phyloP scores from a whole-genome alignment of 352 stramenopile species.

The Phytophthora cryptogea region DNA sequence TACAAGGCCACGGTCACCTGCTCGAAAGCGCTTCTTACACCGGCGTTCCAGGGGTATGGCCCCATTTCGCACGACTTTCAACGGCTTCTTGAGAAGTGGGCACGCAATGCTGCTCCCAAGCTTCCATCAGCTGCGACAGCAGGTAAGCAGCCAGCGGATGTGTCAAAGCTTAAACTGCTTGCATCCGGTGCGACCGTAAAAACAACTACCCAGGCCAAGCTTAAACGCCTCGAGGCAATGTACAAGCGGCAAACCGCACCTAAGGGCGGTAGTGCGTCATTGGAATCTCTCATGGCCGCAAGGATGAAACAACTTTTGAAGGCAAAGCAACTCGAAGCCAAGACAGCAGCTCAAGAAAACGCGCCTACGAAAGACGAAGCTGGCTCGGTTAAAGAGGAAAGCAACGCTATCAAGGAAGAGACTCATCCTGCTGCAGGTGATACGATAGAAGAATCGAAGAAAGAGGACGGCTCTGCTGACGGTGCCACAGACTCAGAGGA shows the following conservation, averaged over 20 bases:
- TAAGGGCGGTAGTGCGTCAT: conserved; percentile 33
- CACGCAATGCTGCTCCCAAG: conserved; percentile 38
- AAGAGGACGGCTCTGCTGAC: conserved; percentile 28
- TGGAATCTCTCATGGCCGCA: conserved; percentile 50
- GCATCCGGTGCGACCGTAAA: conserved; percentile 53
- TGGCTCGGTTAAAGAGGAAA: conserved; percentile 12
- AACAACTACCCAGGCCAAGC: conserved; percentile 36
- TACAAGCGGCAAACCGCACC: conserved; percentile 56
- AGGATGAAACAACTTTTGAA: conserved; percentile 52
- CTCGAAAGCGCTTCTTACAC: conserved; percentile 66
- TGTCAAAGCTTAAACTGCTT: conserved; percentile 49
- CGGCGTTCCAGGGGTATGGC: conserved; percentile 59
- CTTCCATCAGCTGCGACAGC: conserved; percentile 19
- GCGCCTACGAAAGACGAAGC: conserved; percentile 17
- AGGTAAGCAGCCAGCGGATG: conserved; percentile 17
- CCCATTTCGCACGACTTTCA: conserved; percentile 62
- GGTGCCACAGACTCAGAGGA: conserved; percentile 43
- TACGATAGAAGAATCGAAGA: conserved; percentile 13
- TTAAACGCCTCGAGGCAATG: conserved; percentile 71
- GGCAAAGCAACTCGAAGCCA: conserved; percentile 38
- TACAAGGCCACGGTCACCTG: conserved; percentile 86
- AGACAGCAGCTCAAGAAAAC: conserved; percentile 10
- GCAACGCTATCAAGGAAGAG: conserved; percentile 17
- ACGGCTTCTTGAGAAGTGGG: conserved; percentile 75
- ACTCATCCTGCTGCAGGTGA: conserved; percentile 1